Conservation (phyloP, 139 green algal species). For the Chlamydomonas sp. region DNA sequence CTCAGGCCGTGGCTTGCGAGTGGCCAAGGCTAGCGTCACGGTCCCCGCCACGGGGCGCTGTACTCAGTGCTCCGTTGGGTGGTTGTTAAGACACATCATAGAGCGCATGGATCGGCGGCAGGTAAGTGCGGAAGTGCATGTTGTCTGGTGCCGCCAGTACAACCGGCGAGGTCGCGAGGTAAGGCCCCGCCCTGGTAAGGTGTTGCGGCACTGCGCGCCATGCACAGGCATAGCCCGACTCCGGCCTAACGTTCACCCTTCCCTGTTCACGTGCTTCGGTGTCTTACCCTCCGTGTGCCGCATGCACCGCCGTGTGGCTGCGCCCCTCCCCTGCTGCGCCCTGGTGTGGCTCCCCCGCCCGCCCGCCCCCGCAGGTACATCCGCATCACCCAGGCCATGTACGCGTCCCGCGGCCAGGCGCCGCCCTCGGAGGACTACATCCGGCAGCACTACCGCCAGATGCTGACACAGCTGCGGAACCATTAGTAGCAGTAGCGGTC, state of each 20-base stretch:
- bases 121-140: no score
- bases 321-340: background rate
- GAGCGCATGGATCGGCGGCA: no score
- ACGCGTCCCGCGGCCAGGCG: slow-evolving; percentile 14
- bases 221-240: background rate
- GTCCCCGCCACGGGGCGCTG: no score
- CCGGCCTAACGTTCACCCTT: background rate
- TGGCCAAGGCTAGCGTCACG: no score
- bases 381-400: slow-evolving; percentile 15
- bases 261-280: background rate
- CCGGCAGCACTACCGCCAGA: slow-evolving; percentile 34
- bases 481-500: no score
- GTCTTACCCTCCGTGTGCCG: background rate
- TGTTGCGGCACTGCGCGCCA: background rate
- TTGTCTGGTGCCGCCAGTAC: no score
- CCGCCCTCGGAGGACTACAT: slow-evolving; percentile 24
- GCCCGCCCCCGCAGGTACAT: slow-evolving; percentile 26
- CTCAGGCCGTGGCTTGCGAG: no score
- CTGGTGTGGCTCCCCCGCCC: background rate
- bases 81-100: no score
- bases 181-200: background rate
- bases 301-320: background rate
- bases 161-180: background rate
- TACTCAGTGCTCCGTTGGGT: no score
- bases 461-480: slow-evolving; percentile 17